phyloP scores from a whole-genome alignment of 768 basidiomycete genomes.

The Suillus brevipes region DNA sequence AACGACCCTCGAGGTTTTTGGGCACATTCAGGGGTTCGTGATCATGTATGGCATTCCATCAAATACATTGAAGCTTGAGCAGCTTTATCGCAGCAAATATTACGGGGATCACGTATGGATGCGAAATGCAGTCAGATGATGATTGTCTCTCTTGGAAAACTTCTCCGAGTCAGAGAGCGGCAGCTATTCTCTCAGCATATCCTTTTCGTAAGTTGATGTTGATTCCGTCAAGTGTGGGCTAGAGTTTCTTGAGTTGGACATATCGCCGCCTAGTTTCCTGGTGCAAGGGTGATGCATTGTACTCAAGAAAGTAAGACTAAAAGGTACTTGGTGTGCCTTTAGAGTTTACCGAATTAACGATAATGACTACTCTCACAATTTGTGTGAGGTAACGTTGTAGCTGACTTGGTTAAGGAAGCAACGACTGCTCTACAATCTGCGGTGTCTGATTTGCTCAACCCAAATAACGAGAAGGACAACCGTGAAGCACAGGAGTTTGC shows the following conservation, averaged over 20 bases:
- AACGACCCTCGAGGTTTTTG: conserved; percentile 17
- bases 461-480: conserved; percentile 2
- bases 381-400: background rate
- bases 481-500: conserved; percentile 17
- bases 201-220: conserved; percentile 21
- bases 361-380: background rate
- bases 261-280: conserved; percentile 23
- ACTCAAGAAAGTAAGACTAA: conserved; percentile 14
- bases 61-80: background rate
- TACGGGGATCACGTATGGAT: conserved; percentile 24
- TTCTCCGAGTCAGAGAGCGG: conserved; percentile 18
- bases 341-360: conserved; percentile 22
- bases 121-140: conserved; percentile 18
- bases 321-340: conserved; percentile 21
- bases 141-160: conserved; percentile 20
- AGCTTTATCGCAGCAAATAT: conserved; percentile 23
- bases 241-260: conserved; percentile 14
- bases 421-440: conserved; percentile 23
- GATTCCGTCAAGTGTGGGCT: background rate
- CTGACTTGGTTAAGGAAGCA: conserved; percentile 17
- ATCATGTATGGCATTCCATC: background rate
- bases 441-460: conserved; percentile 20
- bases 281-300: conserved; percentile 12
- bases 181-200: conserved; percentile 19
- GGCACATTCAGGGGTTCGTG: conserved; percentile 20